These are phyloP conservation scores for Alternaria alternata DNA, from an alignment of 2,329 filamentous ascomycete genomes.

Conservation along the genomic window DNA sequence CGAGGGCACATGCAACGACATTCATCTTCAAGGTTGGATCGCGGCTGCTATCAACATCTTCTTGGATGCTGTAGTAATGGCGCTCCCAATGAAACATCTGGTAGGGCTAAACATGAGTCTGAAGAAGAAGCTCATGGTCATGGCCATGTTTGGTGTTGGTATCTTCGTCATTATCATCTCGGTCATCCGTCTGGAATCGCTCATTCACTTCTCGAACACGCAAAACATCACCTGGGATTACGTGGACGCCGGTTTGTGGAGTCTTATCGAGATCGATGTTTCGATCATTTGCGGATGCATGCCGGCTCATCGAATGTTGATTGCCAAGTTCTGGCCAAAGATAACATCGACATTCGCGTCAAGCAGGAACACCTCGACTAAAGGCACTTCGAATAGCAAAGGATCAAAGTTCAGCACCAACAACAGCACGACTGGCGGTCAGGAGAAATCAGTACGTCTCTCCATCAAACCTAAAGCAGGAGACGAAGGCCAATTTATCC, in stretches of 20 bases:
- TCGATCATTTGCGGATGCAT: slow-evolving; percentile 54
- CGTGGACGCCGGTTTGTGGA: slow-evolving; percentile 52
- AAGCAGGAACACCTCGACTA: slow-evolving; percentile 5
- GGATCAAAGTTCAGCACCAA: neutral
- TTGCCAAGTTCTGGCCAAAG: slow-evolving; percentile 26
- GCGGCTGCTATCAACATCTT: slow-evolving; percentile 46
- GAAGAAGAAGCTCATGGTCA: slow-evolving; percentile 47
- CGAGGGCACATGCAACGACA: slow-evolving; percentile 42
- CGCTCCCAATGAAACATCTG: slow-evolving; percentile 45
- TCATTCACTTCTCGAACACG: slow-evolving; percentile 54
- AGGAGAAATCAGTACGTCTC: slow-evolving; percentile 11
- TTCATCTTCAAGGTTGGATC: slow-evolving; percentile 44
- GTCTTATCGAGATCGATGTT: slow-evolving; percentile 47
- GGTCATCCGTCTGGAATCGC: slow-evolving; percentile 50
- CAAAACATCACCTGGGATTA: slow-evolving; percentile 53
- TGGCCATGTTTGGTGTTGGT: slow-evolving; percentile 50
- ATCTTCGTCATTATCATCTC: slow-evolving; percentile 54
- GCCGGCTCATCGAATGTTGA: slow-evolving; percentile 38
- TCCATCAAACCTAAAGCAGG: slow-evolving; percentile 28
- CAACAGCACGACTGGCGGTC: neutral
- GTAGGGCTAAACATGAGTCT: slow-evolving; percentile 39
- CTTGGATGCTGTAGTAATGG: slow-evolving; percentile 37
- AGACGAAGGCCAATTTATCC: slow-evolving; percentile 31
- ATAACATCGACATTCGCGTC: slow-evolving; percentile 22
- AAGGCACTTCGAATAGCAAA: slow-evolving; percentile 9